A percentile compares a stretch with the other conserved stretches of the same genome.
phyloP scores from a whole-genome alignment of 2,329 filamentous ascomycete genomes.

The Fusarium domesticum region DNA sequence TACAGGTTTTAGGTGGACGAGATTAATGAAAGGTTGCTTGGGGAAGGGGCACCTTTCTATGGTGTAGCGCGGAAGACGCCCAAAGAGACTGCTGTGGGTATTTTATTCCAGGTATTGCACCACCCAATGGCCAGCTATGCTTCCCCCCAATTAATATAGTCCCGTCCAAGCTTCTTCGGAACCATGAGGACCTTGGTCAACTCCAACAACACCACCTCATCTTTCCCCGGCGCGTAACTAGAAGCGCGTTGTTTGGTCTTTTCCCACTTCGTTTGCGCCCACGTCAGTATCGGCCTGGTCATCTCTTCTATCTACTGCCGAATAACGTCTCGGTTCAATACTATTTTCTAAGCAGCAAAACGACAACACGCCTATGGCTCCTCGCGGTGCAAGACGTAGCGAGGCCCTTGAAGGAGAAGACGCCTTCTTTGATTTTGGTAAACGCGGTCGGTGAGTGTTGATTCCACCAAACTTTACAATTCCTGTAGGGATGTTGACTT shows the following conservation, averaged over 20 bases:
- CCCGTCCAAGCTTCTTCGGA: no score
- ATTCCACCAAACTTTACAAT: no score
- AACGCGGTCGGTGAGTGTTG: conserved; percentile 38
- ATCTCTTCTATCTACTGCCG: background rate
- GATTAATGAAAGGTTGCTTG: background rate
- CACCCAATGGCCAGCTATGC: no score
- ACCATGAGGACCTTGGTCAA: no score
- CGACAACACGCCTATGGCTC: conserved; percentile 30
- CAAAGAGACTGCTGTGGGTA: no score
- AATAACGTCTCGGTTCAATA: background rate
- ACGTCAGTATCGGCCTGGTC: background rate
- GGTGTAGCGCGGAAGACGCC: no score
- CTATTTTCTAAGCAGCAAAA: background rate
- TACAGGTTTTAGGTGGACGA: background rate
- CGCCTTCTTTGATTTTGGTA: conserved; percentile 33
- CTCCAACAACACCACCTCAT: background rate
- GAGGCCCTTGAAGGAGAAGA: conserved; percentile 32
- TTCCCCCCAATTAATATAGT: no score
- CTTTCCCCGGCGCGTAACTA: background rate
- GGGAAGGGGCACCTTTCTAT: background rate
- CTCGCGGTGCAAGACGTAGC: conserved; percentile 31
- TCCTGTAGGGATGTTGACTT: no score
- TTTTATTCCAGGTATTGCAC: no score
- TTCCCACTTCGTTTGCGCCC: background rate
- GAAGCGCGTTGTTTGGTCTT: background rate